These are phyloP conservation scores for Helianthus annuus DNA, from an alignment of 129 eudicot species.

Conservation along the genomic window HanXRQr2.0-SUNRISE NC_035448.2:65664749-65665248, in stretches of 20 bases:
- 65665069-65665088: constrained; percentile 17
- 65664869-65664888: constrained; percentile 15
- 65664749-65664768: not conserved
- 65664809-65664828: constrained; percentile 21
- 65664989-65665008: constrained; percentile 20
- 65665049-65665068: not conserved
- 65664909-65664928: constrained; percentile 31
- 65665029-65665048: not conserved
- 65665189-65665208: constrained; percentile 20
- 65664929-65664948: constrained; percentile 34
- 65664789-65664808: constrained; percentile 14
- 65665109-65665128: constrained; percentile 22
- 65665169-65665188: constrained; percentile 18
- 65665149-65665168: constrained; percentile 30
- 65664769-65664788: constrained; percentile 10
- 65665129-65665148: constrained; percentile 6
- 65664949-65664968: constrained; percentile 8
- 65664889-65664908: not conserved
- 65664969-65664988: not conserved
- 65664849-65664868: constrained; percentile 9
- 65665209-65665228: constrained; percentile 20
- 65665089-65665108: constrained; percentile 19
- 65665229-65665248: constrained; percentile 13
- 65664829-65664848: constrained; percentile 8
- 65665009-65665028: constrained; percentile 3